These are phyloP conservation scores for Xylaria hypoxylon DNA, from an alignment of 2,329 filamentous ascomycete species.

Conservation along the genomic window DNA sequence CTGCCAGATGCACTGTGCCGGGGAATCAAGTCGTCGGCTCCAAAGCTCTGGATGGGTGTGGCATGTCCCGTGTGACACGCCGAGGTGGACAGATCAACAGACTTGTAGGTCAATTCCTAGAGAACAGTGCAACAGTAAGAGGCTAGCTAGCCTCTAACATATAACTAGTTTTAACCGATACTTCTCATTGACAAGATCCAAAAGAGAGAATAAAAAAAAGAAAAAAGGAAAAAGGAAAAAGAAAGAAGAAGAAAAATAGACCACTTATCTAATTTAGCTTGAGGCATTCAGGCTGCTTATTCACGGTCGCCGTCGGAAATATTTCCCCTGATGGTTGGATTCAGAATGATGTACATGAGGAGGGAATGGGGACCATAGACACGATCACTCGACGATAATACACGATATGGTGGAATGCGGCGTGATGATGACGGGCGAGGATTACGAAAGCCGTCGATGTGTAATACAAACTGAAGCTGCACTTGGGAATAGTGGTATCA, in stretches of 20 bases:
- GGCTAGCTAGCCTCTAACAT: not conserved
- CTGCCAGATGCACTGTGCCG: not conserved
- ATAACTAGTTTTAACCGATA: not conserved
- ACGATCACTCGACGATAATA: not conserved
- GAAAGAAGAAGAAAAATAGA: not conserved
- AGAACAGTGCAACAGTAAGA: not conserved
- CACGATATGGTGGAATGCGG: conserved; percentile 19
- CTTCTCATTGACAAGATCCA: not conserved
- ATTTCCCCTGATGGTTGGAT: not conserved
- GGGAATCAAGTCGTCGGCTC: not conserved
- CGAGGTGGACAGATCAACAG: not conserved
- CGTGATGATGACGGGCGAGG: conserved; percentile 8
- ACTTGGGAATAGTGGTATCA: not conserved
- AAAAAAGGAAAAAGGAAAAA: not conserved
- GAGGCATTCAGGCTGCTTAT: not conserved
- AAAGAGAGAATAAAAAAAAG: not conserved
- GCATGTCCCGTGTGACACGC: not conserved
- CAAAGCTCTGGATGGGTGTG: not conserved
- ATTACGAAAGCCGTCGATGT: conserved; percentile 18
- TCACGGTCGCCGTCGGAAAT: not conserved
- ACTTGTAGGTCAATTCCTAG: not conserved
- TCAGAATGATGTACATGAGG: not conserved
- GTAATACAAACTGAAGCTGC: not conserved
- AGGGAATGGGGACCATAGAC: not conserved
- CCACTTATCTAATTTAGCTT: no score